phyloP scores from a whole-genome alignment of 352 stramenopile genomes.

The Pythium periplocum region DNA sequence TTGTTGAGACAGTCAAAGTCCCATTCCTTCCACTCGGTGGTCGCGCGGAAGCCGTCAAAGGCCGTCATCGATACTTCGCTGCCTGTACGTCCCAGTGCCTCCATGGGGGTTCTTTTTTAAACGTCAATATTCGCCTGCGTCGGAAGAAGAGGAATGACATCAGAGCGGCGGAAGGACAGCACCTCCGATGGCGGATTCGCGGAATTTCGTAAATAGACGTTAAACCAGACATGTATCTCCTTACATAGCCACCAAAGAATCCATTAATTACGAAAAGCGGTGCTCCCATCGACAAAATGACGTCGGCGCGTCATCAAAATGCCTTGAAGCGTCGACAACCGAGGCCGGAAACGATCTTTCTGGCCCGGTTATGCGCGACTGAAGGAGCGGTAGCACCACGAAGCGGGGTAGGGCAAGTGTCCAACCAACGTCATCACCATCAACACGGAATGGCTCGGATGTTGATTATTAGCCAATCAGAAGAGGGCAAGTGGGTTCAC shows the following conservation, averaged over 20 bases:
- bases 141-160: background rate
- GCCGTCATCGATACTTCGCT: background rate
- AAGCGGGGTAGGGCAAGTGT: no score
- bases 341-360: no score
- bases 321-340: conserved; percentile 19
- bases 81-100: background rate
- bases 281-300: conserved; percentile 20
- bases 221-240: background rate
- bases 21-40: conserved; percentile 35
- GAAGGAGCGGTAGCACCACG: no score
- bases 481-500: no score
- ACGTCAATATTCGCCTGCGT: conserved; percentile 1
- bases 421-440: no score
- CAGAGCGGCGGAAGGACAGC: no score
- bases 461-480: no score
- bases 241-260: conserved; percentile 3
- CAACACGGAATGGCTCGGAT: no score
- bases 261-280: conserved; percentile 11
- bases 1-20: conserved; percentile 31
- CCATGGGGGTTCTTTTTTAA: background rate
- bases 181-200: no score
- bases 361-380: no score
- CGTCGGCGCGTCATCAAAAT: conserved; percentile 21
- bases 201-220: background rate
- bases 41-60: background rate